Evolutionary conservation across 2,329 filamentous ascomycete genomes (phyloP).

Genomic region (Didymella keratinophila): DNA sequence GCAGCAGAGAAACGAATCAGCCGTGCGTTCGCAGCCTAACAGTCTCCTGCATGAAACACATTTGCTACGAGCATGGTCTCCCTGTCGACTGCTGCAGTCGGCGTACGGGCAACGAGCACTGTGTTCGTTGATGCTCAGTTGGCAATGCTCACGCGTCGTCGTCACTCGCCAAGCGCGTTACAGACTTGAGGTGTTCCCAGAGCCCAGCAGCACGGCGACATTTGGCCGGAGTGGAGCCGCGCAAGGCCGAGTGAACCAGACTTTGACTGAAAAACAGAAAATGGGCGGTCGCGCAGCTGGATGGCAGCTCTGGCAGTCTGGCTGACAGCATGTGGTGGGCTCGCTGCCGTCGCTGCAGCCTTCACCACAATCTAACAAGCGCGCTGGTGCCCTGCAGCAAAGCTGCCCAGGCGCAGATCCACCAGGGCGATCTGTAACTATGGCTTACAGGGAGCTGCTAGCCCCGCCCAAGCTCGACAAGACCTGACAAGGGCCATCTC

Average conservation of each 20-base stretch:
- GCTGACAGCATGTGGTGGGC: constrained; percentile 14
- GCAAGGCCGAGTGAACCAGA: constrained; percentile 23
- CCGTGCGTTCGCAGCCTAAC: constrained; percentile 27
- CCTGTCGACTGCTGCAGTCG: constrained; percentile 9
- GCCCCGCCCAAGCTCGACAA: constrained; percentile 38
- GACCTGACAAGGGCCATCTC: constrained; percentile 30
- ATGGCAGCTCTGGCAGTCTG: constrained; percentile 1
- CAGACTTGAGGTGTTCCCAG: constrained; percentile 19
- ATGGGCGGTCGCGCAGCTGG: constrained; percentile 1
- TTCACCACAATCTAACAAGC: constrained; percentile 19
- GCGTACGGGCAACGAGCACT: constrained; percentile 5
- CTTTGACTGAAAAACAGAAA: constrained; percentile 7
- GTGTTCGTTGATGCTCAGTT: constrained; percentile 1
- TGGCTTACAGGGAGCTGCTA: constrained; percentile 41
- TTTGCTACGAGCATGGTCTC: constrained; percentile 38
- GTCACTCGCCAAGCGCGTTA: constrained; percentile 23
- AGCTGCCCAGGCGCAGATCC: constrained; percentile 47
- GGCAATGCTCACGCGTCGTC: constrained; percentile 9
- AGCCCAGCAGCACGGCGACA: constrained; percentile 28
- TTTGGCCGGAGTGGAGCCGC: constrained; percentile 36
- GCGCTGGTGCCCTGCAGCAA: constrained; percentile 44
- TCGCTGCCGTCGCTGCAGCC: constrained; percentile 1
- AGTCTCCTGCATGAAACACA: constrained; percentile 44
- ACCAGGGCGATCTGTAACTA: constrained; percentile 50
- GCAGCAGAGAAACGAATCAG: constrained; percentile 34